Conservation (phyloP, 805 yeast species). For the Candida boleticola region DNA sequence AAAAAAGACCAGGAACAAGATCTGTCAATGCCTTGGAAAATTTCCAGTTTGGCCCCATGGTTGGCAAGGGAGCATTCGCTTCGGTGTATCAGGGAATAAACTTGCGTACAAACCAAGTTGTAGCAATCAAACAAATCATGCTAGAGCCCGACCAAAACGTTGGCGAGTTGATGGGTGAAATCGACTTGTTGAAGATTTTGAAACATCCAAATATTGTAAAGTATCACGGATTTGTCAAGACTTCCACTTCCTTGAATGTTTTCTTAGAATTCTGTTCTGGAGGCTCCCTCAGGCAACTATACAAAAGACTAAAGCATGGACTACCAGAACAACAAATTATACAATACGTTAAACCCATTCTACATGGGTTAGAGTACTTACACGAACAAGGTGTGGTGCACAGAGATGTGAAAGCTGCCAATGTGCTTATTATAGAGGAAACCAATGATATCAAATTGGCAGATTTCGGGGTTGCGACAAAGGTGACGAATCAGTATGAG, state of each 20-base stretch:
- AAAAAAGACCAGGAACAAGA: slow-evolving; percentile 39
- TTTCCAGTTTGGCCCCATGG: slow-evolving; percentile 54
- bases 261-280: slow-evolving; percentile 61
- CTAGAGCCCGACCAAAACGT: slow-evolving; percentile 49
- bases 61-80: slow-evolving; percentile 93
- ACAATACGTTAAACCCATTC: slow-evolving; percentile 50
- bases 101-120: slow-evolving; percentile 58
- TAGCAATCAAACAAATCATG: slow-evolving; percentile 79
- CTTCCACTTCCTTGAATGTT: slow-evolving; percentile 50
- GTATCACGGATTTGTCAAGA: slow-evolving; percentile 65
- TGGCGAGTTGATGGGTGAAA: slow-evolving; percentile 60
- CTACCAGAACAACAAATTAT: slow-evolving; percentile 55
- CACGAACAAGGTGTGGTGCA: slow-evolving; percentile 76
- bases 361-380: slow-evolving; percentile 60
- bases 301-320: slow-evolving; percentile 46
- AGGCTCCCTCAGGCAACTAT: slow-evolving; percentile 60
- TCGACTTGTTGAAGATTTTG: slow-evolving; percentile 59
- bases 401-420: slow-evolving; percentile 93
- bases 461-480: slow-evolving; percentile 94
- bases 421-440: slow-evolving; percentile 61
- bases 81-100: slow-evolving; percentile 77
- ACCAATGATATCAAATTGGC: slow-evolving; percentile 77
- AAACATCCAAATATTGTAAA: slow-evolving; percentile 67
- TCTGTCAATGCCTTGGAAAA: slow-evolving; percentile 43
- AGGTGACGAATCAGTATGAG: slow-evolving; percentile 34